phyloP scores from a whole-genome alignment of 176 grass and related monocot species.

The Alloteropsis semialata region DNA sequence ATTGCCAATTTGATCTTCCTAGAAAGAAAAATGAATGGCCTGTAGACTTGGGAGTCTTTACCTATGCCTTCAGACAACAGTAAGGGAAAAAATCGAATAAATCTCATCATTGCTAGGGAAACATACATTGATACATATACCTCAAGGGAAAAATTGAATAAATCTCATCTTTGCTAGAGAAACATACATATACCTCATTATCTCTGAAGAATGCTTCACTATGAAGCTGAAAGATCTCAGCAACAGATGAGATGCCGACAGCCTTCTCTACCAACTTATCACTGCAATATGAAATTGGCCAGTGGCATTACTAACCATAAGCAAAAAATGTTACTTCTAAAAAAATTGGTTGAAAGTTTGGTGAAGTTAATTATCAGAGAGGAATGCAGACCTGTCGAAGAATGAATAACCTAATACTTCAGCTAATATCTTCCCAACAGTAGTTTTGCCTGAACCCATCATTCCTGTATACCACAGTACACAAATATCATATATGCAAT shows the following conservation, averaged over 20 bases:
- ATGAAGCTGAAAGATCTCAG: constrained; percentile 82
- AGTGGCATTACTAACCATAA: constrained; percentile 10
- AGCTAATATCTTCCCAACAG: constrained; percentile 89
- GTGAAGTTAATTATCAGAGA: constrained; percentile 25
- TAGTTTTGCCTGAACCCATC: constrained; percentile 99
- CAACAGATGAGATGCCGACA: constrained; percentile 81
- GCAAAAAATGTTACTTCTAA: not conserved
- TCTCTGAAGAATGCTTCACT: constrained; percentile 99
- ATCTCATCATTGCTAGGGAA: constrained; percentile 1
- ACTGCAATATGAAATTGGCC: constrained; percentile 38
- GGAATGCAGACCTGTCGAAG: constrained; percentile 80
- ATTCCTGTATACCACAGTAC: constrained; percentile 53
- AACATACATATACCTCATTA: constrained; percentile 63
- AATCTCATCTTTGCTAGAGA: not conserved
- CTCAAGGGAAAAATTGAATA: not conserved
- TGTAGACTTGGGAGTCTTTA: not conserved
- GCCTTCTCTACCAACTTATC: constrained; percentile 93
- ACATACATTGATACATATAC: no score
- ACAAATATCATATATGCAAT: not conserved
- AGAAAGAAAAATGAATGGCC: not conserved
- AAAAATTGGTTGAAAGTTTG: constrained; percentile 9
- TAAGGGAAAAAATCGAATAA: not conserved
- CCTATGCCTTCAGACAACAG: not conserved
- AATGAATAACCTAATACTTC: constrained; percentile 97
- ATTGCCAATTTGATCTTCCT: constrained; percentile 14